These are phyloP conservation scores for Oryza meyeriana DNA, from an alignment of 176 grass and related monocot genomes.

Conservation along the genomic window DNA sequence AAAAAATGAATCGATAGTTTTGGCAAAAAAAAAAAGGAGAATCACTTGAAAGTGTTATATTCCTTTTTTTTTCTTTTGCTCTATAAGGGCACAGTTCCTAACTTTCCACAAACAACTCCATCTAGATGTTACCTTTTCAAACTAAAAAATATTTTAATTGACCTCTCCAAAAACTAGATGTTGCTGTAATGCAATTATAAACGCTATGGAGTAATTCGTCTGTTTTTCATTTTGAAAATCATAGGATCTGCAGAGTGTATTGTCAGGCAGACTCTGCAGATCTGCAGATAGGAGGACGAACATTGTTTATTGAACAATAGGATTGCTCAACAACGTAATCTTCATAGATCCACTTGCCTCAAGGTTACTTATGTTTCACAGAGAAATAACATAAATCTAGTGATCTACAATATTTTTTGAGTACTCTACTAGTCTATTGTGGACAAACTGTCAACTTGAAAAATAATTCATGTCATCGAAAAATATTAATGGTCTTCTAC, in stretches of 20 bases:
- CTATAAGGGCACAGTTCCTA: conserved; percentile 16
- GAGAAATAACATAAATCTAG: conserved; percentile 14
- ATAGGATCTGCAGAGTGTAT: background rate
- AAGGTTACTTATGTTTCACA: conserved; percentile 12
- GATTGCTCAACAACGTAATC: conserved; percentile 19
- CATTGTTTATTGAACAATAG: background rate
- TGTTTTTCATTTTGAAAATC: background rate
- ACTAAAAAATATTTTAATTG: background rate
- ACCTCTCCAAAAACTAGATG: background rate
- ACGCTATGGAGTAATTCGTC: background rate
- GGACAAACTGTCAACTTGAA: background rate
- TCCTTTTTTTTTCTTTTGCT: conserved; percentile 25
- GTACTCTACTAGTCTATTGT: background rate
- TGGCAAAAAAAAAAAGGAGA: background rate
- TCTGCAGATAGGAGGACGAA: background rate
- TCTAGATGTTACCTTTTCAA: background rate
- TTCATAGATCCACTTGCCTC: conserved; percentile 14
- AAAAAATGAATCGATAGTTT: conserved; percentile 37
- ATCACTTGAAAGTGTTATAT: conserved; percentile 33
- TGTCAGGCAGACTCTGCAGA: background rate
- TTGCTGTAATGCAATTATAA: background rate
- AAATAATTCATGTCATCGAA: background rate
- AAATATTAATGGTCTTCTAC: conserved; percentile 1
- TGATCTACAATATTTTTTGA: conserved; percentile 23
- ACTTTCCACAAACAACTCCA: background rate